Base-by-base conservation (phyloP, 192 early-diverging fungal species). In the Paraglomus brasilianum region DNA sequence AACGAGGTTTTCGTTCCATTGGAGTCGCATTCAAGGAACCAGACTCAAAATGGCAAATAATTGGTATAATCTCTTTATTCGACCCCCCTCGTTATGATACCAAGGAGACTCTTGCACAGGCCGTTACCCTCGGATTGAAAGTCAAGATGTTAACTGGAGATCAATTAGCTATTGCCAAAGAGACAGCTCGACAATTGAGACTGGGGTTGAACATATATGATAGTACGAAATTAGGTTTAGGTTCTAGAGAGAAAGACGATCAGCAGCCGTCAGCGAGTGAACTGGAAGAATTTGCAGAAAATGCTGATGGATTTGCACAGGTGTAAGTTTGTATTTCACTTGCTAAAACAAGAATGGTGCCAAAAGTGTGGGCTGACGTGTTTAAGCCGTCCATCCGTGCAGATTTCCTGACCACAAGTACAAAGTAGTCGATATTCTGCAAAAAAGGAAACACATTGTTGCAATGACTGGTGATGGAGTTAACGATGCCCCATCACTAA, bases 71-170 rank as follows among this genome's bases (percentile, higher is more conserved):
- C 60, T 85, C 89, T 42, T 88, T 91, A 74, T 88, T 87, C 71
- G 89, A 91, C 77, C 89, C 89, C 15, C 89, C 89, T 36, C 86
- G 89, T 56, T 84, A 87, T 61, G 89, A 91, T 73, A 89, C 89
- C 74, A 89, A 89, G 81, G 87, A 91, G 73, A 91, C 89, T 24
- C 89, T 91, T 72, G 86, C 87, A 56, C 87, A 87, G 55, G 87
- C 87, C 74, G 82, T 85, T 69, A 83, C 82, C 58, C 82, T 91
- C 43, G 89, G 89, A 77, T 87, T 91, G 48, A 76, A 89, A 73
- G 92, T 96, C 80, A 94, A 94, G 84, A 96, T 96, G 94, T 92
- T 96, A 73, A 96, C 94, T 60, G 94, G 75, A 73, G 94, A 96
- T 80, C 92, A 94, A 79, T 70, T 77, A 44, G 75, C 75, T 65